These are phyloP conservation scores for Chloris gayana DNA, from an alignment of 176 grass and related monocot species.

Conservation along the genomic window DNA sequence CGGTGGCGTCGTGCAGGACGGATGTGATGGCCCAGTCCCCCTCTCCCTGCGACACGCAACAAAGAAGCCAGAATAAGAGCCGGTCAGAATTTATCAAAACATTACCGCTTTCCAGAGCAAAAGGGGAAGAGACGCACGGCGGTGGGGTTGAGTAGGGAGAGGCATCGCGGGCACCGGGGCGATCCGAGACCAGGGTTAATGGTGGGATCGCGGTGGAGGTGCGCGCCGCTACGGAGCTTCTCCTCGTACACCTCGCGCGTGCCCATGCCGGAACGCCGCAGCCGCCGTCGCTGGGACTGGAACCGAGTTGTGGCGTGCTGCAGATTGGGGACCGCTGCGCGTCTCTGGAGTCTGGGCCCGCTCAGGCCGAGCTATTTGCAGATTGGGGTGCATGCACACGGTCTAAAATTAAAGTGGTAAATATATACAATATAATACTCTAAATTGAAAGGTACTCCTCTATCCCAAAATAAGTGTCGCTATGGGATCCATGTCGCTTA, in stretches of 20 bases:
- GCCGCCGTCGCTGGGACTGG: neutral
- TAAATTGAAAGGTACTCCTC: too few species aligned
- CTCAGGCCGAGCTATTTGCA: too few species aligned
- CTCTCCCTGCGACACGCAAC: constrained; percentile 47
- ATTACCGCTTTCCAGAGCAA: neutral
- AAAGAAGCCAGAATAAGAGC: constrained; percentile 13
- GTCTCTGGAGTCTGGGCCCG: too few species aligned
- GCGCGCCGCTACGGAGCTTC: constrained; percentile 83
- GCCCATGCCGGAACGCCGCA: constrained; percentile 49
- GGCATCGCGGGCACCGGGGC: constrained; percentile 79
- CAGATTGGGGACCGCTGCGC: neutral
- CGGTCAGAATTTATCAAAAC: neutral
- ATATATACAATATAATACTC: too few species aligned
- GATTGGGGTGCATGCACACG: too few species aligned
- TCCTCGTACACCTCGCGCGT: constrained; percentile 98
- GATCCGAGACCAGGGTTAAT: constrained; percentile 86
- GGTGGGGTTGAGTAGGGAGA: constrained; percentile 81
- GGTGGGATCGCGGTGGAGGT: constrained; percentile 85
- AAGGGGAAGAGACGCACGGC: constrained; percentile 19
- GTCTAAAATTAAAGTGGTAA: too few species aligned
- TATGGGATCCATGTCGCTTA: too few species aligned
- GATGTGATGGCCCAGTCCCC: constrained; percentile 80
- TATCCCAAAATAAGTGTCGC: too few species aligned
- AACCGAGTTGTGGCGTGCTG: neutral
- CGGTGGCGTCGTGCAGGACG: constrained; percentile 78